Conservation (phyloP, 148 eudicot genomes). For the Chenopodium formosanum region DNA sequence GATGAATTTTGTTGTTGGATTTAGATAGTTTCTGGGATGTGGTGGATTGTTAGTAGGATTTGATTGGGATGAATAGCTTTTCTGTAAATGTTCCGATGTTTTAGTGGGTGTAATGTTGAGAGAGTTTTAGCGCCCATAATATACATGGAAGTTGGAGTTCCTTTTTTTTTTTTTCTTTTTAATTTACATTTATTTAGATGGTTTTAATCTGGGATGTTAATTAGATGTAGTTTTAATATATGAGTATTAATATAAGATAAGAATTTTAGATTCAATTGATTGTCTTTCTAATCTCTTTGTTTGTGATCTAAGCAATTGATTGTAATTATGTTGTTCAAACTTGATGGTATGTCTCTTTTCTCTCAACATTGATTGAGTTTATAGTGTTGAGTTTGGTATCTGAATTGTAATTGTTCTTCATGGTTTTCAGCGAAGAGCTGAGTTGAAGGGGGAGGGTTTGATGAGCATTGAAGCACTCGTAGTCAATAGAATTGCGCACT, state of each 20-base stretch:
- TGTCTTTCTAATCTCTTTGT: background rate
- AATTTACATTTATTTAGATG: background rate
- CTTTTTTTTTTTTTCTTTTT: background rate
- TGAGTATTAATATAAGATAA: slow-evolving; percentile 21
- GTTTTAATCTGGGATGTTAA: background rate
- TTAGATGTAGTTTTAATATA: slow-evolving; percentile 17
- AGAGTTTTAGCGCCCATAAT: slow-evolving; percentile 26
- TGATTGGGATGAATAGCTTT: background rate
- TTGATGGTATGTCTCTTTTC: background rate
- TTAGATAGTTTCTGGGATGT: slow-evolving; percentile 6
- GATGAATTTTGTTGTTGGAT: slow-evolving; percentile 1
- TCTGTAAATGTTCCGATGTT: slow-evolving; percentile 29
- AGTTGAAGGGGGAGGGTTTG: background rate
- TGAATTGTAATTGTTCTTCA: background rate
- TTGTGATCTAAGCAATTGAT: background rate
- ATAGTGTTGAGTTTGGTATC: too few species aligned
- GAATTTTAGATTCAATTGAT: slow-evolving; percentile 12
- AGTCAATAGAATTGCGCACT: background rate
- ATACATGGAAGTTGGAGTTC: slow-evolving; percentile 15
- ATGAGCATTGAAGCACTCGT: background rate
- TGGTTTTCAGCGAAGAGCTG: background rate
- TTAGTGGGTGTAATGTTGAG: slow-evolving; percentile 24
- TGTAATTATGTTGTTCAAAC: background rate
- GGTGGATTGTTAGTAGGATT: slow-evolving; percentile 5
- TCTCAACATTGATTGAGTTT: background rate